Base-by-base conservation (phyloP, 768 basidiomycete genomes). In the Sporobolomyces phaffii region DNA sequence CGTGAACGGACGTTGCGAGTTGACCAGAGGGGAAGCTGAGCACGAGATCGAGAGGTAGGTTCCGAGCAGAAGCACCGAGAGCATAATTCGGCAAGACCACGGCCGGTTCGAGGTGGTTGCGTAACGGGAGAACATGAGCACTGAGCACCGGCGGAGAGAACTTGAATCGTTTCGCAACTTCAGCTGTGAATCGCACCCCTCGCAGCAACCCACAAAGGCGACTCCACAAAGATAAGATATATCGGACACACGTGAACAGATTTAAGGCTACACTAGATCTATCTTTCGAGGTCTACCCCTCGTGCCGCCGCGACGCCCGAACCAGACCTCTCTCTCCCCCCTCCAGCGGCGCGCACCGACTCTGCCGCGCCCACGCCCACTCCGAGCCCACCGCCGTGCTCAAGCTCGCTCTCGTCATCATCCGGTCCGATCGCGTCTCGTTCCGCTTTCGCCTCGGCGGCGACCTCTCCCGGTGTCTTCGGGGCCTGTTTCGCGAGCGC, bases 401-500 rank as follows among this genome's bases (percentile, higher is more conserved):
- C 36, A 17, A 20, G 26, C 45, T 57, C 56, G 26, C 47, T 48
- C 48, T 57, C 48, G 26, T 54, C 53, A 1, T 54, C 62, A n/a
- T 40, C 33, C 28, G 41, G 18, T 33, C 52, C 62, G 33, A 36
- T 10, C 22, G 38, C 38, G 38, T 28, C 38, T 26, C 62, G 17
- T 24, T 45, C 59, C 7, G 36, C 59, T 50, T 49, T 33, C 34
- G 36, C 24, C 13, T 26, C 45, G 17, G 43, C 59, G 10, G n/a
- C 20, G 6, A 1, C 31, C 20, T 33, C 61, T 9, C 1, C 22
- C 31, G 24, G 20, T 9, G 54, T 49, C n/a, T 44, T 40, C 31
- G 34, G 33, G 9, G 28, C 53, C 48, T 57, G 48, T 36, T 60
- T 66, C 29, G 64, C 63, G 2, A 72, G 31, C 11, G 63, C 70